Evolutionary conservation across 805 yeast genomes (phyloP), one percentile per base, ranked within the genome.

Genomic region (Ogataea pilisensis): DNA sequence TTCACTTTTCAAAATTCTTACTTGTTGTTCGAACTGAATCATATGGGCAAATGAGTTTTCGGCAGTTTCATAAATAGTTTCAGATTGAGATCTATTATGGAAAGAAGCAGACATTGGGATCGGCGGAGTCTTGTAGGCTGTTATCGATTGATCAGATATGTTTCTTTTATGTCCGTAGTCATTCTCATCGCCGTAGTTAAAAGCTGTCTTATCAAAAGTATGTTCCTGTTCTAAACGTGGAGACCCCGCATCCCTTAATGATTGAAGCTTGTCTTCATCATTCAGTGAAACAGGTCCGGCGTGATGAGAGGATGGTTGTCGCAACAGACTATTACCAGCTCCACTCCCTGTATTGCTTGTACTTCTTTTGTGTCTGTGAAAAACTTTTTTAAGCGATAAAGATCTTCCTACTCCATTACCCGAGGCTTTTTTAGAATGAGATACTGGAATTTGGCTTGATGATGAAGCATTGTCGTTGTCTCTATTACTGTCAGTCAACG

Each of bases 61-160:
- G 2, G 47, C 57, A n/a, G 64, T 65, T 26, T 66, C 58, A 5
- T 51, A 57, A 2, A 68, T 62, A 24, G 76, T 65, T 39, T 73
- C 78, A 2, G 77, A 70, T 2, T 66, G 57, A 1, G 76, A 65
- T 44, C 78, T 61, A 5, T 50, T 39, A 48, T 74, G 78, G 14
- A 49, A 54, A 2, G 46, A 35, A 8, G 57, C 46, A 8, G 54
- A 41, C 14, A 45, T 42, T 3, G 76, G 74, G 26, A 73, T 49
- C 14, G 75, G 74, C 1, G 79, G 75, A 0, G 79, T 69, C 2
- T 65, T 61, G 42, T 58, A 69, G 9, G 66, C 64, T 12, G 61
- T 59, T 16, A 44, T 42, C 4, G 63, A 54, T 28, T 60, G 64
- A 28, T 60, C 65, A 3, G 66, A 61, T 6, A 41, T 37, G 1